Evolutionary conservation across 1,139 yeast genomes (phyloP), one percentile per base, ranked within the genome.

Genomic region (Yamadazyma oceani): DNA sequence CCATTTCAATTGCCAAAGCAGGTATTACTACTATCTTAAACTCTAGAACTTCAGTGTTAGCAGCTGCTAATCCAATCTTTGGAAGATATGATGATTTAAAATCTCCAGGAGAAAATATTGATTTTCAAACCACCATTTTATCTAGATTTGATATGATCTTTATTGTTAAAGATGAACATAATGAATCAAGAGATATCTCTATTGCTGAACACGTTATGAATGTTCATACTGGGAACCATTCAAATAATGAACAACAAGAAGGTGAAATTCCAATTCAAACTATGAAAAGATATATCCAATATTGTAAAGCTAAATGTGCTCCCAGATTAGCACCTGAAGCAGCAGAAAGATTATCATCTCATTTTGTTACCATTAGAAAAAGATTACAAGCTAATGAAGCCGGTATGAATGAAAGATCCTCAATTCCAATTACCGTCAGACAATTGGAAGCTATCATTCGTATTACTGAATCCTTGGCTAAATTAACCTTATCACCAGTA

Each of bases 91-190:
- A 92, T 60, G 97, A 92, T 48, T 78, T 86, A 73, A 90, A 89
- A 63, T 82, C 95, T 32, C 97, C 98, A 0, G 98, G 98, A 45
- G 98, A 92, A 58, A 94, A 92, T 56, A 92, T 92, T 52, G 99
- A 92, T 62, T 92, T 92, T 69, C 98, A 92, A 65, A 87, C 96
- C 2, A 92, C 99, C 3, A 86, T 92, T 62, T 74, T 92, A 63
- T 92, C 98, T 5, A 85, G 99, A 68, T 92, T 92, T 59, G 99
- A 92, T 65, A 92, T 94, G 98, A 94, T 92, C 56, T 92, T 89
- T 64, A 88, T 92, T 53, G 96, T 92, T 40, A 92, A 89, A 57
- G 99, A 92, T 64, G 96, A 86, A 40, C 97, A 94, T 61, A 83
- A 89, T 55, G 89, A 84, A 51, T 75, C 72, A 24, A 75, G 95